These are phyloP conservation scores for Candida glucosophila DNA, from an alignment of 1,139 yeast genomes.

Conservation along the genomic window DNA sequence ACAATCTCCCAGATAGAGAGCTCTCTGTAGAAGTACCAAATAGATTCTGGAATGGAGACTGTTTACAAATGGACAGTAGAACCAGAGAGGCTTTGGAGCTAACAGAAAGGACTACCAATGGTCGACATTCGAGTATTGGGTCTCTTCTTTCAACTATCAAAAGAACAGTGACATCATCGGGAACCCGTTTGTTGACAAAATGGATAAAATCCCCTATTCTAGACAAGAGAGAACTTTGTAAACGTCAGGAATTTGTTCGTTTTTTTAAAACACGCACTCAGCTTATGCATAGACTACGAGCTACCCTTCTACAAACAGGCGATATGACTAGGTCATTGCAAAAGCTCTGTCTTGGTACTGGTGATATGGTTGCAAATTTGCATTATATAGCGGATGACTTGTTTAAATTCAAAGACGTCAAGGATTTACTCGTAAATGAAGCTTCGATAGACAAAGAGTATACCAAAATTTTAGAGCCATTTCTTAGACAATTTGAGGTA, in stretches of 20 bases:
- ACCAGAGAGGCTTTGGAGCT: constrained; percentile 80
- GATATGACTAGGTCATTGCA: constrained; percentile 34
- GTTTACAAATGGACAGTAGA: constrained; percentile 74
- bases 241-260: constrained; percentile 57
- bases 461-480: too few species aligned
- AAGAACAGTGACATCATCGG: constrained; percentile 73
- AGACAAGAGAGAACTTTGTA: constrained; percentile 42
- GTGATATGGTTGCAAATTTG: constrained; percentile 25
- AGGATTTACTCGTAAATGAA: too few species aligned
- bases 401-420: constrained; percentile 16
- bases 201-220: constrained; percentile 83
- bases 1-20: constrained; percentile 33
- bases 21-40: constrained; percentile 30
- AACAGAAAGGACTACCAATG: constrained; percentile 42
- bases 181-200: constrained; percentile 64
- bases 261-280: constrained; percentile 36
- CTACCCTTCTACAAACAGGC: constrained; percentile 19
- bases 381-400: constrained; percentile 26
- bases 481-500: too few species aligned
- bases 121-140: constrained; percentile 52
- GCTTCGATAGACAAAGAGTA: too few species aligned
- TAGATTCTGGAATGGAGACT: constrained; percentile 33
- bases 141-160: constrained; percentile 61
- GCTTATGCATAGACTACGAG: constrained; percentile 21
- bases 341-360: constrained; percentile 26